Base-by-base conservation (phyloP, 352 stramenopile species). In the Globisporangium carolinianum region DNA sequence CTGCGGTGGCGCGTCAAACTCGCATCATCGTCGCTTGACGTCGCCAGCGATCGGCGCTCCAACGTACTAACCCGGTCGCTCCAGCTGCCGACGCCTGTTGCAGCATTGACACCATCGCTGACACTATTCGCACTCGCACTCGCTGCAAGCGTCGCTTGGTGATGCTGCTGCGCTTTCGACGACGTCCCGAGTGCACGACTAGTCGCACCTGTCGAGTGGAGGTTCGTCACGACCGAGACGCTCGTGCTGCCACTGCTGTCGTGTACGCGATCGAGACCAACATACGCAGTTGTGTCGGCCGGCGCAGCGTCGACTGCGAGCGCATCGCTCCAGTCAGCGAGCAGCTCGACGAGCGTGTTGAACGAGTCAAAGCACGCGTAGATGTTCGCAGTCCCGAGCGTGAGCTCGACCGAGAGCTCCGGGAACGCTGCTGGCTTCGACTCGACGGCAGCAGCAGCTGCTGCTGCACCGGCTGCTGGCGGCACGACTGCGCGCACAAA, bases 311-410 rank as follows among this genome's bases (percentile, higher is more conserved):
- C 67, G 15, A 78, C 74, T 36, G 73, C 77, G 18, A 94, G 60
- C 48, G 94, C 77, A 17, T 93, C 83, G 4, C 69, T 75, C 82
- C 80, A 93, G 15, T 66, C 78, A 8, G 71, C 84, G 4, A 87
- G 56, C 12, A 94, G 55, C 58, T 93, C 79, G 17, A 92, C 73
- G 45, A 95, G 66, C 7, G 83, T 92, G 60, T 90, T 91, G 65
- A 93, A 95, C 37, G 86, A 95, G 68, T 95, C 86, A 64, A 93
- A 95, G 39, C 86, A 95, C 14, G 83, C 83, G 60, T 95, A 94
- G 62, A 95, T 86, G 68, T 93, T 92, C 9, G 84, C 80, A 14
- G 84, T 94, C 6, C 86, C 86, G 18, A 95, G 53, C 48, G 77
- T 94, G 47, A 95, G 61, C 57, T 95, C 86, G 48, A 93, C 70